Conservation (phyloP, 768 basidiomycete genomes). For the Mycena vulgaris region DNA sequence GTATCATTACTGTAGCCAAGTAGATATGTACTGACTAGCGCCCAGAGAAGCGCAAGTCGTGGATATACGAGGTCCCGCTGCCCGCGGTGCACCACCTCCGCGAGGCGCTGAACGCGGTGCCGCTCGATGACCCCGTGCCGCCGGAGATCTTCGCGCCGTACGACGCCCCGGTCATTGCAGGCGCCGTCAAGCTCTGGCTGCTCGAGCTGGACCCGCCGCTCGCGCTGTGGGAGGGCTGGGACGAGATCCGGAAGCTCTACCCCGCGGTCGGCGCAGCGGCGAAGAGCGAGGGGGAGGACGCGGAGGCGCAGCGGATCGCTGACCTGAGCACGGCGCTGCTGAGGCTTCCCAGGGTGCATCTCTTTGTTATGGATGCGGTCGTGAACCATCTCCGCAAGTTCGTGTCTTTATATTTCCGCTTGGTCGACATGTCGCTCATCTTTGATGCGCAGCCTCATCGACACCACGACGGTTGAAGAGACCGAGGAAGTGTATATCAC, state of each 20-base stretch:
- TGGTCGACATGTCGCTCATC: conserved; percentile 1
- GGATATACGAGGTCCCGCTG: conserved; percentile 96
- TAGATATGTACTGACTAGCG: background rate
- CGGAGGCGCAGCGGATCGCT: conserved; percentile 73
- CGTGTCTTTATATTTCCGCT: conserved; percentile 43
- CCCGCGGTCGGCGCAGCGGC: conserved; percentile 60
- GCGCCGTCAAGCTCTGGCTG: conserved; percentile 88
- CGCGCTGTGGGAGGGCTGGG: conserved; percentile 91
- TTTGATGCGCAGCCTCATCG: conserved; percentile 69
- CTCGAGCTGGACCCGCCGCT: conserved; percentile 94
- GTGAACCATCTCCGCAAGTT: conserved; percentile 83
- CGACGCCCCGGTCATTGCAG: conserved; percentile 90
- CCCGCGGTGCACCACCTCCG: conserved; percentile 88
- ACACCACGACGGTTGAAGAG: conserved; percentile 79
- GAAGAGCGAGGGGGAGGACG: conserved; percentile 66
- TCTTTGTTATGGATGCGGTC: conserved; percentile 85
- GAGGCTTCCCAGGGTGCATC: conserved; percentile 82
- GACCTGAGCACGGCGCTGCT: conserved; percentile 75
- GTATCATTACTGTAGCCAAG: conserved; percentile 38
- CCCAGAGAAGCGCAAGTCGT: conserved; percentile 87
- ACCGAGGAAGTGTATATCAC: conserved; percentile 84
- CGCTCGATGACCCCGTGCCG: conserved; percentile 70
- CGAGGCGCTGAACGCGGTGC: conserved; percentile 85
- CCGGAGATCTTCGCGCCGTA: conserved; percentile 69
- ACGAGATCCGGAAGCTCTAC: conserved; percentile 91